Percentiles rank a stretch among this genome's conserved stretches.
Conservation (phyloP, 345 rosid genomes). For the Anacardium occidentale region DNA sequence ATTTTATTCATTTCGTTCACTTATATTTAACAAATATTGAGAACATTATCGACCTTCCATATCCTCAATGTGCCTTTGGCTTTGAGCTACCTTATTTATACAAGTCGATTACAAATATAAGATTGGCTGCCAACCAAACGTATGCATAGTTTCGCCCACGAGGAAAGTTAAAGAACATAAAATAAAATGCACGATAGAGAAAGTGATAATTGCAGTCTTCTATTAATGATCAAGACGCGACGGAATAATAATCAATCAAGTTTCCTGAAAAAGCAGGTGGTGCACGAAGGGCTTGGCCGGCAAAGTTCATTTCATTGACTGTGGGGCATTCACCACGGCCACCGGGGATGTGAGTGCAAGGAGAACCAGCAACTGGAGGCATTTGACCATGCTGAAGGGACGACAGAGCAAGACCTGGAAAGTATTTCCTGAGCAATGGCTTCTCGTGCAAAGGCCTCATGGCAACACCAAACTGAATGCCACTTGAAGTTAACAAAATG, state of each 20-base stretch:
- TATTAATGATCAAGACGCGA: neutral
- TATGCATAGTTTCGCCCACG: neutral
- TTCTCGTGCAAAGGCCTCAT: constrained; percentile 24
- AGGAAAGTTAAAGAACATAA: no score
- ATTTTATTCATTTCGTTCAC: no score
- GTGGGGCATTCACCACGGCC: constrained; percentile 6
- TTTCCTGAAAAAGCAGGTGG: constrained; percentile 7
- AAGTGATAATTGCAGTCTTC: neutral
- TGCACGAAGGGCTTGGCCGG: constrained; percentile 20
- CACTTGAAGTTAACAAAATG: constrained; percentile 12
- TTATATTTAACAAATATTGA: no score
- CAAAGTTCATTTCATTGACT: constrained; percentile 26
- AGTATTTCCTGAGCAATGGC: constrained; percentile 13
- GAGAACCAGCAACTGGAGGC: constrained; percentile 17
- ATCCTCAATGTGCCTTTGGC: no score
- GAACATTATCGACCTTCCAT: no score
- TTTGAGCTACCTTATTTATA: no score
- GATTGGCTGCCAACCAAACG: neutral
- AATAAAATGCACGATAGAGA: no score
- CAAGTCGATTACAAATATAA: no score
- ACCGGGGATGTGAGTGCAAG: constrained; percentile 26
- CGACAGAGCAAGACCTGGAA: constrained; percentile 18
- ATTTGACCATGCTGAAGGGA: constrained; percentile 25
- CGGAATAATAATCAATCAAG: neutral
- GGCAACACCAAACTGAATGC: constrained; percentile 20